These are phyloP conservation scores for Orbilia oligospora DNA, from an alignment of 2,329 filamentous ascomycete species.

Conservation along the genomic window DNA sequence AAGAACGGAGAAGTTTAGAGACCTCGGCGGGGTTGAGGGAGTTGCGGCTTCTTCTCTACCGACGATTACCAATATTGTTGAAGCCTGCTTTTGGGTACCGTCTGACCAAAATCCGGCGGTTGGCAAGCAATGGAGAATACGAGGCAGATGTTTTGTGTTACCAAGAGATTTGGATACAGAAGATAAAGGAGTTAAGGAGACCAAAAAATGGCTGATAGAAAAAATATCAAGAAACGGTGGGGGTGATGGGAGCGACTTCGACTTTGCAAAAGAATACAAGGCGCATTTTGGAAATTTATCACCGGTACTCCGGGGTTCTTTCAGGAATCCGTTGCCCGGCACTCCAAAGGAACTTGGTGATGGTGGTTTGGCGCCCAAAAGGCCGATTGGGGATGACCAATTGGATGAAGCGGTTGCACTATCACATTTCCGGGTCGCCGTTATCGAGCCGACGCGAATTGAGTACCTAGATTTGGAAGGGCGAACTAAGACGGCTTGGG, in stretches of 20 bases:
- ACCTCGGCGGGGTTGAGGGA: constrained; percentile 76
- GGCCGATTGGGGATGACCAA: constrained; percentile 64
- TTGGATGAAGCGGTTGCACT: constrained; percentile 77
- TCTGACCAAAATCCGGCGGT: constrained; percentile 73
- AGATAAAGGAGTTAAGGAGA: constrained; percentile 51
- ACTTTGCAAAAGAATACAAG: constrained; percentile 83
- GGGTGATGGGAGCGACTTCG: constrained; percentile 74
- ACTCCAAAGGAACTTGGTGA: constrained; percentile 71
- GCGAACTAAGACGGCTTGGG: constrained; percentile 39
- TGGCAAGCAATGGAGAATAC: constrained; percentile 81
- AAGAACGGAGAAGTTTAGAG: constrained; percentile 84
- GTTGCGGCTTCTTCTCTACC: constrained; percentile 67
- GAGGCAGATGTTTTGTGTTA: constrained; percentile 81
- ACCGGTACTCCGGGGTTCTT: constrained; percentile 81
- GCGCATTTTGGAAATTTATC: constrained; percentile 91
- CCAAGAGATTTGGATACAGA: constrained; percentile 69
- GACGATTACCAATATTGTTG: constrained; percentile 70
- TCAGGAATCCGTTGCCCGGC: constrained; percentile 80
- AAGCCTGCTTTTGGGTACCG: constrained; percentile 83
- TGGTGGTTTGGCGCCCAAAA: constrained; percentile 23
- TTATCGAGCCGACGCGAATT: constrained; percentile 82
- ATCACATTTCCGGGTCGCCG: constrained; percentile 81
- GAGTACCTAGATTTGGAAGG: constrained; percentile 68
- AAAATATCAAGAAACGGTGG: constrained; percentile 23
- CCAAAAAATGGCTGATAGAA: constrained; percentile 63